phyloP scores from a whole-genome alignment of 2,329 filamentous ascomycete species.

The Elsinoe necatrix region DNA sequence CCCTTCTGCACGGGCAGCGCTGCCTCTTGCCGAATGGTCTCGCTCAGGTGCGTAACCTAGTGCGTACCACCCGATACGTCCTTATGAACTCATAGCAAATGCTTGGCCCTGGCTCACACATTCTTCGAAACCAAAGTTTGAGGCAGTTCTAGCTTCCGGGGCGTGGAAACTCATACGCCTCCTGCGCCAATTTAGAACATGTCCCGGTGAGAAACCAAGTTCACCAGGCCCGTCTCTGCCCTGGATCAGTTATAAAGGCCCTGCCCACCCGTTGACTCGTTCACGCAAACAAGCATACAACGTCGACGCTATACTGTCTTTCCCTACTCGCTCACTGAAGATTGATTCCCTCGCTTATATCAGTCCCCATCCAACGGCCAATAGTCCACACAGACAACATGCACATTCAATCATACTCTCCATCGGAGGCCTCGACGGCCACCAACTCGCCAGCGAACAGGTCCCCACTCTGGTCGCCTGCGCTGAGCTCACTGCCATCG shows the following conservation, averaged over 20 bases:
- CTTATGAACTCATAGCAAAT: not conserved
- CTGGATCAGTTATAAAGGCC: conserved; percentile 13
- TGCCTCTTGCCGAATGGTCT: conserved; percentile 2
- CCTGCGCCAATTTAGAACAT: conserved; percentile 10
- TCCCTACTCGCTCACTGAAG: not conserved
- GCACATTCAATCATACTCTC: not conserved
- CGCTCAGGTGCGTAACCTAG: not conserved
- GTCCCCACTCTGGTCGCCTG: conserved; percentile 8
- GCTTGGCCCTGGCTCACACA: conserved; percentile 2
- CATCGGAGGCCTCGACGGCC: conserved; percentile 6
- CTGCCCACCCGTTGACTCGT: conserved; percentile 12
- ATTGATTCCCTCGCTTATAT: conserved; percentile 14
- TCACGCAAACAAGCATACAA: not conserved
- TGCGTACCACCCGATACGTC: not conserved
- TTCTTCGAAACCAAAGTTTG: conserved; percentile 7
- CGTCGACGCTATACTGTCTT: conserved; percentile 10
- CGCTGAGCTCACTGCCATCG: not conserved
- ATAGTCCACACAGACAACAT: conserved; percentile 4
- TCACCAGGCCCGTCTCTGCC: conserved; percentile 11
- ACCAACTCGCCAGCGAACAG: conserved; percentile 1
- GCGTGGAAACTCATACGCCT: not conserved
- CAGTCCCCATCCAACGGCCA: conserved; percentile 4
- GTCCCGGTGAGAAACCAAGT: conserved; percentile 14
- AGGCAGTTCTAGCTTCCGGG: conserved; percentile 4
- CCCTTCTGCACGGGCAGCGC: not conserved